phyloP scores from a whole-genome alignment of 2,329 filamentous ascomycete species.

The Pseudogymnoascus sp. region DNA sequence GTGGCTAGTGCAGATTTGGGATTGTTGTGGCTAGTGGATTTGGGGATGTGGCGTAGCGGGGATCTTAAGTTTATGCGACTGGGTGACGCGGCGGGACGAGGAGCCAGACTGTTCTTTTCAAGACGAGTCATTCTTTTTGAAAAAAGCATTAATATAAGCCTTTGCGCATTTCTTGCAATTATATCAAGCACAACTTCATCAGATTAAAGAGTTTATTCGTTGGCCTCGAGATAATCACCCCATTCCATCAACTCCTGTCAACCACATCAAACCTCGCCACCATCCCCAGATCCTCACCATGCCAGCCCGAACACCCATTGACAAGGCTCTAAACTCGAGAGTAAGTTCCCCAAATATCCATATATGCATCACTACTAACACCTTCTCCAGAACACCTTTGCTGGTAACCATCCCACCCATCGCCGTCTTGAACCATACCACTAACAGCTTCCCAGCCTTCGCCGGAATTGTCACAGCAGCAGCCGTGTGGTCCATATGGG shows the following conservation, averaged over 20 bases:
- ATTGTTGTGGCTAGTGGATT: neutral
- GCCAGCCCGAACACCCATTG: slow-evolving; percentile 53
- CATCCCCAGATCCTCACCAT: slow-evolving; percentile 36
- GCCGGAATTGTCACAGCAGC: slow-evolving; percentile 74
- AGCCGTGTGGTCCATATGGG: slow-evolving; percentile 78
- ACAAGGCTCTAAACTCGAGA: slow-evolving; percentile 62
- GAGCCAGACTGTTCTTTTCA: slow-evolving; percentile 7
- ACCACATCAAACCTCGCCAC: neutral
- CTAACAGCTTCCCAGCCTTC: slow-evolving; percentile 50
- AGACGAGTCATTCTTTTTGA: neutral
- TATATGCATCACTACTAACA: slow-evolving; percentile 10
- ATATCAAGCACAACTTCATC: neutral
- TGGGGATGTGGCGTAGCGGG: slow-evolving; percentile 1
- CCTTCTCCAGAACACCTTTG: slow-evolving; percentile 52
- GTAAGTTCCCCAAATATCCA: slow-evolving; percentile 34
- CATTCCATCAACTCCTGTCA: neutral
- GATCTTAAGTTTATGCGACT: neutral
- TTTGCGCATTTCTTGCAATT: neutral
- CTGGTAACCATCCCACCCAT: slow-evolving; percentile 43
- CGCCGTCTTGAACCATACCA: neutral
- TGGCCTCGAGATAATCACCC: neutral
- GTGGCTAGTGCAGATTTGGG: neutral
- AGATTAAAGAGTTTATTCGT: neutral
- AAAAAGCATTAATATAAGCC: neutral
- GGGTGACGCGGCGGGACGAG: slow-evolving; percentile 3